Base-by-base conservation (phyloP, 331 rosid genomes). In the Quercus lobata region DNA sequence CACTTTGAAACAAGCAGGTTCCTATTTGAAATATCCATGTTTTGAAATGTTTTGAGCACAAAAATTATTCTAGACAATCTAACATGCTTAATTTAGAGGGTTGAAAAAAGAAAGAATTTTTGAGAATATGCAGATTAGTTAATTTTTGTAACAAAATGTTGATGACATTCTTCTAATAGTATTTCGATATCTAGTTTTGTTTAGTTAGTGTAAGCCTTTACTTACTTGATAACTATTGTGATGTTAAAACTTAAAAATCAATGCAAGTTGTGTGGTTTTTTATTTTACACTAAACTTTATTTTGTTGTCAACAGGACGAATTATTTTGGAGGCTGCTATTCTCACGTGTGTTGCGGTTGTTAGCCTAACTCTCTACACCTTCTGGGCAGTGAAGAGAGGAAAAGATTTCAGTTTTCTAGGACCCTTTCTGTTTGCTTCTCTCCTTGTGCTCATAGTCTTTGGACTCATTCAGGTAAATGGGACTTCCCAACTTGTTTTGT, bases 321-420 rank as follows among this genome's bases (percentile, higher is more conserved):
- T 76, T 8, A 55, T 87, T 44, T 24, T 87, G 52, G 79, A 79
- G 71, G 86, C 88, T 1, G 86, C 80, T 6, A 75, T 79, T 30
- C 75, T 87, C 72, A 78, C 86, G 19, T 7, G 75, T 16, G 71
- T 24, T n/a, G 86, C 79, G 29, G 86, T 87, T 15, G 27, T 81
- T 1, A 56, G 80, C 76, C 84, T 87, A 19, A 87, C 90, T 5
- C 25, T 79, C 5, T 87, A 87, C 77, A 87, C 90, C 52, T 87
- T 87, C 74, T 84, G 86, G 90, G 90, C 88, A 24, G 88, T 81
- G 4, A 87, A 76, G 57, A 77, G 81, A 55, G 86, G 90, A 15
- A 69, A 37, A 0, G 90, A 87, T 56, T 87, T 84, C 82, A 55
- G 49, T 41, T 84, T 87, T 77, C 84, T 87, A 1, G 86, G 84